A percentile compares a stretch with the other conserved stretches of the same genome.
Conservation (phyloP, 371 early-diverging fungal species). For the Chytridiales sp. region DNA sequence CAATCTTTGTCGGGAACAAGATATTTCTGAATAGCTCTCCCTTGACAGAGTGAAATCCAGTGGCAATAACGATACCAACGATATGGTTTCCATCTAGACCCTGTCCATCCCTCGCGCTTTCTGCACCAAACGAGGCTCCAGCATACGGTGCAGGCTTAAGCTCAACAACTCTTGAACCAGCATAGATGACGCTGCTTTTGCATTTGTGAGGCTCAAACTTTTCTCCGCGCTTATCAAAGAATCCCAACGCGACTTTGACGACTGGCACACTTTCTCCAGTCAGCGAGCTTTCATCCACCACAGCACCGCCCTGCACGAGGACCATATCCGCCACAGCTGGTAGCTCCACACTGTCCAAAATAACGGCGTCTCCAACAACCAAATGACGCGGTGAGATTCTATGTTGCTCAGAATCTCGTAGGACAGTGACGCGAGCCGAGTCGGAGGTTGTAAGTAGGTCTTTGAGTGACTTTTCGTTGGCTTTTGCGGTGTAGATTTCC, state of each 20-base stretch:
- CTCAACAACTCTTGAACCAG: slow-evolving; percentile 28
- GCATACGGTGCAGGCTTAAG: slow-evolving; percentile 20
- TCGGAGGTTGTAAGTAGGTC: slow-evolving; percentile 10
- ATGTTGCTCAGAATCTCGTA: slow-evolving; percentile 19
- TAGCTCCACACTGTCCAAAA: slow-evolving; percentile 5
- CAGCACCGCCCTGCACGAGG: slow-evolving; percentile 63
- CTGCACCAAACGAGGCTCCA: no score
- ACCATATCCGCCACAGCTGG: slow-evolving; percentile 38
- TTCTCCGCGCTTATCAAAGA: slow-evolving; percentile 9
- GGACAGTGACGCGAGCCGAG: slow-evolving; percentile 14
- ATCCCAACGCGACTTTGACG: slow-evolving; percentile 23
- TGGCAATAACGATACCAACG: slow-evolving; percentile 30
- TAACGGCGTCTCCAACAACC: slow-evolving; percentile 36
- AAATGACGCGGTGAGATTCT: slow-evolving; percentile 18
- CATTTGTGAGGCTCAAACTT: neutral
- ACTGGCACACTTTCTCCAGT: slow-evolving; percentile 48
- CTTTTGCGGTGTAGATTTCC: slow-evolving; percentile 38
- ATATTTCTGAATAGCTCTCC: slow-evolving; percentile 40
- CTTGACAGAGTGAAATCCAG: slow-evolving; percentile 37
- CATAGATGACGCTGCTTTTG: slow-evolving; percentile 24
- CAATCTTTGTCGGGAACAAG: slow-evolving; percentile 32
- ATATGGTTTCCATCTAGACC: no score
- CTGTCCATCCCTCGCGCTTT: no score
- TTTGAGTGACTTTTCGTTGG: slow-evolving; percentile 33
- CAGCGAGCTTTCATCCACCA: slow-evolving; percentile 79